These are phyloP conservation scores for Phalaenopsis aphrodite DNA, from an alignment of 106 monocot genomes.

Conservation along the genomic window DNA sequence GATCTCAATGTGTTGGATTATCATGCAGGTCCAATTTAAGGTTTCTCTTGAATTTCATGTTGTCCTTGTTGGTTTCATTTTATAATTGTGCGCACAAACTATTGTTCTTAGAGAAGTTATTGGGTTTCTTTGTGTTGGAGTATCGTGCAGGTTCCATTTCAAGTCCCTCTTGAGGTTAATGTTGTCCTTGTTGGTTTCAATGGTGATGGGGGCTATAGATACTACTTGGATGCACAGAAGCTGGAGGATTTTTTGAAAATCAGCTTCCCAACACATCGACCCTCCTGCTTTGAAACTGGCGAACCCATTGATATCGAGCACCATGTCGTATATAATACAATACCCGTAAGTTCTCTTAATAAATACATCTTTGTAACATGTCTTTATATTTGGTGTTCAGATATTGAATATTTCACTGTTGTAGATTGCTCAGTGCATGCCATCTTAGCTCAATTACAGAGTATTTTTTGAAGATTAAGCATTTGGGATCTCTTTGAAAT, in stretches of 20 bases:
- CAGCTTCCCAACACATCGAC: constrained; percentile 78
- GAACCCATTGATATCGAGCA: constrained; percentile 97
- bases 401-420: neutral
- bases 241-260: constrained; percentile 68
- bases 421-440: neutral
- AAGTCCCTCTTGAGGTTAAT: constrained; percentile 93
- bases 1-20: neutral
- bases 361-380: neutral
- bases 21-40: neutral
- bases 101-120: neutral
- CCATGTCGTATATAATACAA: constrained; percentile 85
- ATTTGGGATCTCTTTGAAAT: neutral
- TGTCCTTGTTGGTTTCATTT: neutral
- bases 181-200: constrained; percentile 81
- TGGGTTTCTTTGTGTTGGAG: neutral
- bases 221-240: constrained; percentile 52
- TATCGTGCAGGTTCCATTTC: constrained; percentile 85
- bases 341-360: constrained; percentile 43
- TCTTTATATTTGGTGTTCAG: neutral
- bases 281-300: constrained; percentile 88
- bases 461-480: neutral
- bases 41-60: neutral
- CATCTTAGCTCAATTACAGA: neutral
- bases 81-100: neutral
- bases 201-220: constrained; percentile 87